Conservation (phyloP, 441 rosid species). For the Sinapis alba region DNA sequence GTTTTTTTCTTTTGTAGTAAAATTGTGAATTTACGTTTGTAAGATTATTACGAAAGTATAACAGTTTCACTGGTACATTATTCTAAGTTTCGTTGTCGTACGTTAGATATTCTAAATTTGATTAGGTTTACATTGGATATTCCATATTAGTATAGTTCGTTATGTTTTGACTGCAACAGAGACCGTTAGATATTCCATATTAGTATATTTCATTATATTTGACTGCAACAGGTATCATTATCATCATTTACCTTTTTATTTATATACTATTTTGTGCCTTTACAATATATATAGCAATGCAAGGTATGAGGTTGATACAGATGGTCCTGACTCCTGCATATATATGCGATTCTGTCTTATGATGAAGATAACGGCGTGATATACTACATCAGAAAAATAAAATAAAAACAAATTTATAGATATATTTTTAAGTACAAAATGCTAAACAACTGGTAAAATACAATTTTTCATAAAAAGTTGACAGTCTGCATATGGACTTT, state of each 20-base stretch:
- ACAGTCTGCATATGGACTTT: too few relatives aligned
- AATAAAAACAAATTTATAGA: too few relatives aligned
- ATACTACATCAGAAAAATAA: too few relatives aligned
- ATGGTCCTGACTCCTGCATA: constrained; percentile 26
- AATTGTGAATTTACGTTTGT: constrained; percentile 16
- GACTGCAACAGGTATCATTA: background rate
- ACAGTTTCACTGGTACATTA: constrained; percentile 1
- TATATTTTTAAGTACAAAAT: too few relatives aligned
- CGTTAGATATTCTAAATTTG: background rate
- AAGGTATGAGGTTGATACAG: background rate
- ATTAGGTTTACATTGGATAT: background rate
- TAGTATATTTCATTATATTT: background rate
- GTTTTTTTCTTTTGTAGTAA: constrained; percentile 18
- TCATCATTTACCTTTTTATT: background rate
- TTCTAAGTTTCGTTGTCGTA: constrained; percentile 5
- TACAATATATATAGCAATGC: constrained; percentile 3
- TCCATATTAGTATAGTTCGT: constrained; percentile 6
- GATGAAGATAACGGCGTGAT: too few relatives aligned
- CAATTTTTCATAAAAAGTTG: too few relatives aligned
- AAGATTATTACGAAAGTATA: constrained; percentile 18
- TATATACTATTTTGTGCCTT: background rate
- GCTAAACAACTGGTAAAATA: too few relatives aligned
- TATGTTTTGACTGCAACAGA: background rate
- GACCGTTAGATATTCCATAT: background rate
- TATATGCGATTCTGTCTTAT: constrained; percentile 9